These are phyloP conservation scores for Gossypium rotundifolium DNA, from an alignment of 345 rosid species.

Conservation along the genomic window DNA sequence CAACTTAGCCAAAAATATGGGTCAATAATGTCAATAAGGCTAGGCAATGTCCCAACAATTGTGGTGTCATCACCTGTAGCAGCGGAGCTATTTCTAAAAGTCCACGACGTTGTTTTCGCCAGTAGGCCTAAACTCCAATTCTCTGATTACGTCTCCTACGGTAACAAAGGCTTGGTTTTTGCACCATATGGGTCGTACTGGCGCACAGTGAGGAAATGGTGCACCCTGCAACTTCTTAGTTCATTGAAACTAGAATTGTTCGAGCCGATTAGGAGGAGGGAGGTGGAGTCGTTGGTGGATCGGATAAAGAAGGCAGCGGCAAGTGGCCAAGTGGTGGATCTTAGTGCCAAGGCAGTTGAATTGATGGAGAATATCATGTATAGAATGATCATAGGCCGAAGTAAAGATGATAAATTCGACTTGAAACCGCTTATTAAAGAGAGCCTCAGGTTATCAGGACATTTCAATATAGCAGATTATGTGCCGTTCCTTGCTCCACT, in stretches of 20 bases:
- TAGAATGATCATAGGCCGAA: slow-evolving; percentile 18
- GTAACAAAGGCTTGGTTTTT: slow-evolving; percentile 19
- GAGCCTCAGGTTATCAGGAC: neutral
- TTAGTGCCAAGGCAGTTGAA: neutral
- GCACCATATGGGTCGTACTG: slow-evolving; percentile 23
- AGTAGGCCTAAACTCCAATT: slow-evolving; percentile 25
- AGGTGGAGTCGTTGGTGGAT: slow-evolving; percentile 3
- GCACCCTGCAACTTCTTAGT: neutral
- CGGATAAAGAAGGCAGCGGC: slow-evolving; percentile 4
- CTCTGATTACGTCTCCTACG: slow-evolving; percentile 14
- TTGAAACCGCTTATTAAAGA: slow-evolving; percentile 10
- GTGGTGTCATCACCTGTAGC: slow-evolving; percentile 34
- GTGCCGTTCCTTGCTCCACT: slow-evolving; percentile 6
- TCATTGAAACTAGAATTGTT: neutral
- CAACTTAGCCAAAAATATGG: slow-evolving; percentile 30
- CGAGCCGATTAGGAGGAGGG: slow-evolving; percentile 9
- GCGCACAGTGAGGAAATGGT: slow-evolving; percentile 20
- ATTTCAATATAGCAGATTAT: slow-evolving; percentile 20
- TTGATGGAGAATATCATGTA: slow-evolving; percentile 13
- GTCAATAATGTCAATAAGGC: slow-evolving; percentile 32
- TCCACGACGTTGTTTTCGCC: slow-evolving; percentile 31
- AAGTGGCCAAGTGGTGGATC: neutral
- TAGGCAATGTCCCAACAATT: slow-evolving; percentile 29
- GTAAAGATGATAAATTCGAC: neutral
- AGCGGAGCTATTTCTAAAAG: slow-evolving; percentile 15